Evolutionary conservation across 371 early-diverging fungal species (phyloP).

Genomic region (Mucor sp.): DNA sequence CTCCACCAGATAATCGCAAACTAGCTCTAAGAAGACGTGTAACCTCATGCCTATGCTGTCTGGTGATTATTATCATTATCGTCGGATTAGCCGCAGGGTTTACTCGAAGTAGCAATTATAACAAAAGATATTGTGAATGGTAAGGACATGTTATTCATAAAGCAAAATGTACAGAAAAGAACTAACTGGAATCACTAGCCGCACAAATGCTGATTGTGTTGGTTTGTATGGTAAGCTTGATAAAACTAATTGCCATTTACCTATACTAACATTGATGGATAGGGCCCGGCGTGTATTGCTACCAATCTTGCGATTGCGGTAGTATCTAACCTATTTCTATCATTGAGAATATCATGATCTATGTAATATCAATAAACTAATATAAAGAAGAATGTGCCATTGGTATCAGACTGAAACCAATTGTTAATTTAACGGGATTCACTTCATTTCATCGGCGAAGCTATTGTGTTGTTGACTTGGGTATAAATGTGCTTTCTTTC

Average conservation of each 20-base stretch:
- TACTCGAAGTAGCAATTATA: not conserved
- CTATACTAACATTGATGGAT: not conserved
- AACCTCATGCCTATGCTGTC: slow-evolving; percentile 6
- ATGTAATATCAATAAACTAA: not conserved
- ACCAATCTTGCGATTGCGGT: not conserved
- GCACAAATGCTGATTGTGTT: slow-evolving; percentile 13
- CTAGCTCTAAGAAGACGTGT: slow-evolving; percentile 8
- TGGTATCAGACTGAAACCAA: not conserved
- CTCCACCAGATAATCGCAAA: slow-evolving; percentile 4
- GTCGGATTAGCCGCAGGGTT: slow-evolving; percentile 12
- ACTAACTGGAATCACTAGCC: not conserved
- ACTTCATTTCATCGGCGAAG: not conserved
- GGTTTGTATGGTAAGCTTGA: slow-evolving; percentile 8
- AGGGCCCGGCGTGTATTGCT: not conserved
- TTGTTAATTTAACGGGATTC: not conserved
- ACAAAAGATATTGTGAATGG: slow-evolving; percentile 14
- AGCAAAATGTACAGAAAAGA: not conserved
- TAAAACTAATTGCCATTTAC: not conserved
- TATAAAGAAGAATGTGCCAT: not conserved
- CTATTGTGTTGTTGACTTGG: not conserved
- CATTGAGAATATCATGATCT: not conserved
- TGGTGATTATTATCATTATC: not conserved
- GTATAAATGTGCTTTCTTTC: not conserved
- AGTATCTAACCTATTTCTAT: not conserved
- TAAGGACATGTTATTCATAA: not conserved